phyloP scores from a whole-genome alignment of 73 alveolate species.

The Paramecium pentaurelia region DNA sequence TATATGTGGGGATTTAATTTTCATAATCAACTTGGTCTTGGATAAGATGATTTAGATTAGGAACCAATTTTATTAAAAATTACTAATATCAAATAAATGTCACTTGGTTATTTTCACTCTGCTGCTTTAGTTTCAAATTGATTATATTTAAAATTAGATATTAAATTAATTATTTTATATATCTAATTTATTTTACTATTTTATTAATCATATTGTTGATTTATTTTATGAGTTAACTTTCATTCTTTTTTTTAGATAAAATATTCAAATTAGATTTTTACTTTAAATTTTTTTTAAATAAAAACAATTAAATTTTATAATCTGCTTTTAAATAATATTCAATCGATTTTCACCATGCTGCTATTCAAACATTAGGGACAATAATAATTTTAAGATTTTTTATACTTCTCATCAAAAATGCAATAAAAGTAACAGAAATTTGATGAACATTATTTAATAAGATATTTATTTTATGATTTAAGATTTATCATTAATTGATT shows the following conservation, averaged over 20 bases:
- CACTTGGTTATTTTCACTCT: conserved; percentile 16
- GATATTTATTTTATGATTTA: not conserved
- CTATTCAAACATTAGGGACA: not conserved
- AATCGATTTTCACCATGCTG: not conserved
- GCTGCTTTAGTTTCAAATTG: conserved; percentile 27
- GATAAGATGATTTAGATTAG: conserved; percentile 17
- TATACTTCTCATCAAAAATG: not conserved
- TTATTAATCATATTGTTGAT: no score
- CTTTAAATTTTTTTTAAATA: no score
- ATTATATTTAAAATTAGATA: not conserved
- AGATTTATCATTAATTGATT: not conserved
- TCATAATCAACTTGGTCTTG: conserved; percentile 2
- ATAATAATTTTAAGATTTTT: not conserved
- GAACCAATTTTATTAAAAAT: not conserved
- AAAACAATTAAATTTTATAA: no score
- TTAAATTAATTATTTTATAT: no score
- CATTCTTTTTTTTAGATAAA: no score
- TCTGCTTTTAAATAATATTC: not conserved
- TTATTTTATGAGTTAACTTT: no score
- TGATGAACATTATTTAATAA: not conserved
- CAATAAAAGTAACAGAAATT: not conserved
- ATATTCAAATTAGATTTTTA: no score
- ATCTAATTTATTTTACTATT: no score
- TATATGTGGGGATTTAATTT: conserved; percentile 38
- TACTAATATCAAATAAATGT: not conserved